A percentile compares a stretch with the other conserved stretches of the same genome.
Evolutionary conservation across 495 filamentous ascomycete species (phyloP).

Genomic region (Neurospora sp.): DNA sequence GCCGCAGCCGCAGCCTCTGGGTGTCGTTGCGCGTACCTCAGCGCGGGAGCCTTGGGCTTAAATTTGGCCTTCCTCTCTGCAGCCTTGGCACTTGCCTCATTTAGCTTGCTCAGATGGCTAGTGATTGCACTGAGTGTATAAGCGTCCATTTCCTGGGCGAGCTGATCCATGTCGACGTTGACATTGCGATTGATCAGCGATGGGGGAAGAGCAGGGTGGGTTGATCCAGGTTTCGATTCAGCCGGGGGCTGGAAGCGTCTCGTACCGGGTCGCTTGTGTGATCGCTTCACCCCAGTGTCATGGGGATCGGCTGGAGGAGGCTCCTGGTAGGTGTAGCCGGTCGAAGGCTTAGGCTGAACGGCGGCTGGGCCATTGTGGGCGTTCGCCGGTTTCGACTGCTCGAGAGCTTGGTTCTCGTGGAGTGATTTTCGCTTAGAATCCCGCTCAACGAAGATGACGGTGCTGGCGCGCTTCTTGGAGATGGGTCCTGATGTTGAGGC

Average conservation of each 20-base stretch:
- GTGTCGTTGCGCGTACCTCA: constrained; percentile 40
- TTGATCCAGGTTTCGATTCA: not conserved
- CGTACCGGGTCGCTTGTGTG: constrained; percentile 16
- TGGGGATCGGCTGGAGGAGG: not conserved
- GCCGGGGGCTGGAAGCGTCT: constrained; percentile 1
- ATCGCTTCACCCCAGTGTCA: not conserved
- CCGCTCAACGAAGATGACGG: constrained; percentile 41
- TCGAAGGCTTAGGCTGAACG: not conserved
- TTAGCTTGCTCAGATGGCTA: constrained; percentile 27
- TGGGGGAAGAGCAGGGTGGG: constrained; percentile 25
- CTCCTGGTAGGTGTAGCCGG: constrained; percentile 1
- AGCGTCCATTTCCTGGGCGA: constrained; percentile 39
- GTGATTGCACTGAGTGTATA: constrained; percentile 41
- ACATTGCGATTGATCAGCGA: constrained; percentile 30
- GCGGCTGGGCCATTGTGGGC: not conserved
- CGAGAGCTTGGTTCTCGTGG: not conserved
- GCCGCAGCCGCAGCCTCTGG: constrained; percentile 21
- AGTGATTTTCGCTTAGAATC: constrained; percentile 18
- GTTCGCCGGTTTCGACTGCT: not conserved
- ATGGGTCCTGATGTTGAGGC: constrained; percentile 10
- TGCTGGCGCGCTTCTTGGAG: constrained; percentile 28
- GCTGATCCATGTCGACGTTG: constrained; percentile 32
- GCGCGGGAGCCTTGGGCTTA: constrained; percentile 36
- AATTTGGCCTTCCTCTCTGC: constrained; percentile 18
- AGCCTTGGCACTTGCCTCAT: constrained; percentile 18